Conservation (phyloP, 441 rosid genomes). For the California macrophylla region DNA sequence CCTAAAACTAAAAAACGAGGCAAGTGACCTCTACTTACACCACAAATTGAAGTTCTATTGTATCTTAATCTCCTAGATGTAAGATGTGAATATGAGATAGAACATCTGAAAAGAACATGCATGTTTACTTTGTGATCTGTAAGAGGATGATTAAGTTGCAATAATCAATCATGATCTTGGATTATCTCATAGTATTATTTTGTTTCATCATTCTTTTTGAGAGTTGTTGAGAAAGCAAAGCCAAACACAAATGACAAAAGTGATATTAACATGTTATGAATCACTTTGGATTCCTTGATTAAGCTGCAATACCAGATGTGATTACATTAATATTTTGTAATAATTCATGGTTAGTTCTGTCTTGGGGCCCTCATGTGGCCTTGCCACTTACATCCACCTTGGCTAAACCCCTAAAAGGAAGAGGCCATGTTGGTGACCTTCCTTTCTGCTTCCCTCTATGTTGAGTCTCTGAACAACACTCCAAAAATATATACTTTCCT, state of each 20-base stretch:
- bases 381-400: background rate
- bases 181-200: background rate
- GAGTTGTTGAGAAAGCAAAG: background rate
- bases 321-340: background rate
- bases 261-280: background rate
- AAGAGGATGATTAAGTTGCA: background rate
- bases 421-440: slow-evolving; percentile 18
- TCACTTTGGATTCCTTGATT: background rate
- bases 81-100: too few relatives aligned
- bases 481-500: background rate
- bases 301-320: background rate
- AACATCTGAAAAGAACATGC: too few relatives aligned
- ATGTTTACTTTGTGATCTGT: background rate
- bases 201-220: background rate
- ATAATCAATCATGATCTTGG: too few relatives aligned
- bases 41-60: background rate
- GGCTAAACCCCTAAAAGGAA: background rate
- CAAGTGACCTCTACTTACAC: background rate
- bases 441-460: slow-evolving; percentile 7
- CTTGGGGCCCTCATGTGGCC: background rate
- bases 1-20: background rate
- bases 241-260: background rate
- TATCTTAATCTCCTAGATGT: background rate
- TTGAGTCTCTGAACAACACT: background rate
- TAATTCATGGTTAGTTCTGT: background rate